phyloP scores from a whole-genome alignment of 768 basidiomycete genomes.

The Lanmaoa pseudosensibilis region DNA sequence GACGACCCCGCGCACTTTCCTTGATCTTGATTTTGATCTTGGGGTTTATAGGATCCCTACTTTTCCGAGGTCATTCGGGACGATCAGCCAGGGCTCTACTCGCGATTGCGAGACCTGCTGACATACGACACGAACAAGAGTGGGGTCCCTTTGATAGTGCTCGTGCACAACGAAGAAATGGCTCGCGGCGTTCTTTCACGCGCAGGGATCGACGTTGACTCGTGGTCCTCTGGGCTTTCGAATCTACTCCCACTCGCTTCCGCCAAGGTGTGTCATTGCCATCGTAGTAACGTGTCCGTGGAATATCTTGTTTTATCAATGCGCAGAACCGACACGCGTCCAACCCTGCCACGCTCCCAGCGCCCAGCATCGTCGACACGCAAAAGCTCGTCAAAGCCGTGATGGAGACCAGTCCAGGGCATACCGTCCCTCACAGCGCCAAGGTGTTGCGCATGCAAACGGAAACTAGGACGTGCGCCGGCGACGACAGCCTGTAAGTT shows the following conservation, averaged over 20 bases:
- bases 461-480: conserved; percentile 45
- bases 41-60: conserved; percentile 8
- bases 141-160: conserved; percentile 41
- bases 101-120: conserved; percentile 23
- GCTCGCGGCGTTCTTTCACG: conserved; percentile 40
- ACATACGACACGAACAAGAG: conserved; percentile 16
- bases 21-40: neutral
- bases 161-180: conserved; percentile 46
- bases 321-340: conserved; percentile 12
- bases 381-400: conserved; percentile 39
- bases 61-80: conserved; percentile 21
- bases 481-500: conserved; percentile 52
- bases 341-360: conserved; percentile 3
- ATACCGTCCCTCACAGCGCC: conserved; percentile 34
- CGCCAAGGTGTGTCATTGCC: conserved; percentile 8
- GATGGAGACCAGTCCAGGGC: conserved; percentile 35
- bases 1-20: neutral
- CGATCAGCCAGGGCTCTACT: conserved; percentile 10
- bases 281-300: neutral
- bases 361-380: conserved; percentile 43
- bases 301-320: neutral
- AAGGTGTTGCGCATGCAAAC: conserved; percentile 34
- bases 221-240: conserved; percentile 42
- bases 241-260: conserved; percentile 12
- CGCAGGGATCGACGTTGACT: conserved; percentile 42